Conservation (phyloP, 2,329 filamentous ascomycete species). For the Stagonosporopsis tanaceti region DNA sequence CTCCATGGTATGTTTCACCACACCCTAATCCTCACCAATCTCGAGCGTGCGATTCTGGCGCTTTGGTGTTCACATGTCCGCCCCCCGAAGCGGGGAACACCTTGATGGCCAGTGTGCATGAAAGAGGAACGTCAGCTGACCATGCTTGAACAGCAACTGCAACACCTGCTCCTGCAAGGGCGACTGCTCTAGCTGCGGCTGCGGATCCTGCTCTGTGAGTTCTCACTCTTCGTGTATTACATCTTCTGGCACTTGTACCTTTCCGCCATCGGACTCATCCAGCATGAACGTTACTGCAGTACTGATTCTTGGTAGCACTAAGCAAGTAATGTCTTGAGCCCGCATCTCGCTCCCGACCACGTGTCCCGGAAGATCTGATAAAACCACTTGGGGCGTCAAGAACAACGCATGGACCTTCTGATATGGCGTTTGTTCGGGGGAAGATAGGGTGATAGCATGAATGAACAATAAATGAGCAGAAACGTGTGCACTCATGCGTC, state of each 20-base stretch:
- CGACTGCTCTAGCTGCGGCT: slow-evolving; percentile 44
- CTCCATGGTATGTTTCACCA: slow-evolving; percentile 33
- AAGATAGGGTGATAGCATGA: slow-evolving; percentile 7
- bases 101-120: slow-evolving; percentile 28
- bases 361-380: slow-evolving; percentile 6
- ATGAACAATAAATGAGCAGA: neutral
- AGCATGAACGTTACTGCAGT: neutral
- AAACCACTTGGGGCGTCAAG: slow-evolving; percentile 11
- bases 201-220: slow-evolving; percentile 39
- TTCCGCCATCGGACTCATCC: no score
- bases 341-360: neutral
- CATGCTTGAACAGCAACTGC: slow-evolving; percentile 31
- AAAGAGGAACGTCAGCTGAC: slow-evolving; percentile 11
- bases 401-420: slow-evolving; percentile 10
- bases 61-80: neutral
- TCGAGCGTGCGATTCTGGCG: neutral
- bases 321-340: slow-evolving; percentile 6
- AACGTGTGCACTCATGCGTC: no score
- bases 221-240: neutral
- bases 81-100: slow-evolving; percentile 19
- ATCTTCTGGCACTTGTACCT: no score
- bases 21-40: neutral
- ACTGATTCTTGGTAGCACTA: slow-evolving; percentile 19
- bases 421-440: slow-evolving; percentile 1
- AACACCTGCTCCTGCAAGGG: slow-evolving; percentile 41